Conservation (phyloP, 2,329 filamentous ascomycete species). For the Clonostachys sp. region DNA sequence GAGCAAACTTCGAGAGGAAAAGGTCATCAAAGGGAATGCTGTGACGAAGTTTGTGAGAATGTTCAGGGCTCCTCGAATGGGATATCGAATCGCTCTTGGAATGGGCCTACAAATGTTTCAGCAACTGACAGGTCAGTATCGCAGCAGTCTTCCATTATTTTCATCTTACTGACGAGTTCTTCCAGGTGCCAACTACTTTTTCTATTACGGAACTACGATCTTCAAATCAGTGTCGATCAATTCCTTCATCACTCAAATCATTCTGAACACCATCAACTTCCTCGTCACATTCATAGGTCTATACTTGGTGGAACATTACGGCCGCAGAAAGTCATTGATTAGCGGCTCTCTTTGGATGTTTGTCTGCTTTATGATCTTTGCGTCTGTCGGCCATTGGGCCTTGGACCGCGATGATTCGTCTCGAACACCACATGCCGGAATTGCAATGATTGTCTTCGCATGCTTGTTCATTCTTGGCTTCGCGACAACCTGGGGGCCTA, state of each 20-base stretch:
- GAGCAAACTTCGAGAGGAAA: constrained; percentile 45
- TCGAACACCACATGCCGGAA: constrained; percentile 38
- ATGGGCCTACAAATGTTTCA: constrained; percentile 60
- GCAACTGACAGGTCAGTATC: constrained; percentile 42
- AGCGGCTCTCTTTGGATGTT: constrained; percentile 58
- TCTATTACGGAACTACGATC: constrained; percentile 57
- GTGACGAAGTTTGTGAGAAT: constrained; percentile 47
- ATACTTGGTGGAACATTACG: constrained; percentile 66
- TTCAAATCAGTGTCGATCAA: constrained; percentile 42
- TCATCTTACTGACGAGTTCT: constrained; percentile 13
- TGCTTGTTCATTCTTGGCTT: constrained; percentile 62
- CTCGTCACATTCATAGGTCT: constrained; percentile 62
- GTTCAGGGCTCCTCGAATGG: constrained; percentile 60
- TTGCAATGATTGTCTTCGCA: constrained; percentile 59
- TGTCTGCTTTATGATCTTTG: constrained; percentile 55
- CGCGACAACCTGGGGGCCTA: constrained; percentile 63
- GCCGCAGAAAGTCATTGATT: constrained; percentile 60
- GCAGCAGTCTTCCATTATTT: constrained; percentile 4
- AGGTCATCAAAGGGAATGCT: constrained; percentile 27
- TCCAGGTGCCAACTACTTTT: constrained; percentile 57
- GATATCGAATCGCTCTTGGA: constrained; percentile 57
- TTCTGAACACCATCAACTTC: constrained; percentile 64
- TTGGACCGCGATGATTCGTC: constrained; percentile 28
- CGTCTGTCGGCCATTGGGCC: constrained; percentile 45
- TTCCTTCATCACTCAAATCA: constrained; percentile 63